Evolutionary conservation across 169 alveolate species (phyloP).

Genomic region (Perkinsus marinus): DNA sequence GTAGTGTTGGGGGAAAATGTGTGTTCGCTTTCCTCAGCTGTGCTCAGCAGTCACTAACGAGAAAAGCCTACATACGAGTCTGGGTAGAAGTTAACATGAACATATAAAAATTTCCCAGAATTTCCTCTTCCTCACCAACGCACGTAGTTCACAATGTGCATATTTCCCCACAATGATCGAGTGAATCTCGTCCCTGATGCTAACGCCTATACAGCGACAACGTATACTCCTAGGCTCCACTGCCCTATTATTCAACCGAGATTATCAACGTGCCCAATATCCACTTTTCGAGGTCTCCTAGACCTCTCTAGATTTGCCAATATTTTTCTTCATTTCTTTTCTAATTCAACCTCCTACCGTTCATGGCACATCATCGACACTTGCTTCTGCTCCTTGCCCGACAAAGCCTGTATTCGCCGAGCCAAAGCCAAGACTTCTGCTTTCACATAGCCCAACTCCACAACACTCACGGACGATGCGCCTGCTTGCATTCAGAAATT

Average conservation of each 20-base stretch:
- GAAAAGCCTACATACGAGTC: no score
- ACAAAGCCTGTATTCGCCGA: background rate
- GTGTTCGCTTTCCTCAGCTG: no score
- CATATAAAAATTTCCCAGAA: background rate
- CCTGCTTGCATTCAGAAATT: no score
- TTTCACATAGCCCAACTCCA: background rate
- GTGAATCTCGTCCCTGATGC: background rate
- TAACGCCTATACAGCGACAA: background rate
- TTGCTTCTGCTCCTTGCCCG: background rate
- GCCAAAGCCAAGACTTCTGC: background rate
- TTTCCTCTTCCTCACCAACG: background rate
- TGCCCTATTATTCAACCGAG: no score
- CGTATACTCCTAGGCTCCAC: background rate
- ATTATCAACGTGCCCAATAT: no score
- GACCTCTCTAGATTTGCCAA: background rate
- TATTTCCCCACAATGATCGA: no score
- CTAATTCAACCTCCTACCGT: background rate
- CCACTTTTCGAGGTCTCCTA: background rate
- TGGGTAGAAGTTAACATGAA: no score
- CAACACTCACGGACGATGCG: no score
- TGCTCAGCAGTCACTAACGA: no score
- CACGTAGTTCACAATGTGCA: background rate
- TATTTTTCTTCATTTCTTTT: background rate
- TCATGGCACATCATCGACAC: background rate
- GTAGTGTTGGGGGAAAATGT: no score